Base-by-base conservation (phyloP, 768 basidiomycete genomes). In the Xanthoconium purpureum region DNA sequence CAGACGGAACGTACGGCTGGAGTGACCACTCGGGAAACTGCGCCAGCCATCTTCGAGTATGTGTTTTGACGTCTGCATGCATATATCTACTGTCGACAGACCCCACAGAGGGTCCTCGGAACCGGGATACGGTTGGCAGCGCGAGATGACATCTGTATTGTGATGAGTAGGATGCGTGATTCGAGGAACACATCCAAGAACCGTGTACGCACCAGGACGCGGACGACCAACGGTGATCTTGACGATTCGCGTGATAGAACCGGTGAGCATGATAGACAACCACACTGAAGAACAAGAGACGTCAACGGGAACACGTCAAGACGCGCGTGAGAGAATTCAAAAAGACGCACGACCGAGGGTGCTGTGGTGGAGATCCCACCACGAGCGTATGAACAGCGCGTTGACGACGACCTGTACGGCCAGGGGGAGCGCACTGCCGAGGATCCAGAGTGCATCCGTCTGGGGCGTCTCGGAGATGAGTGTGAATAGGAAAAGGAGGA, bases 21-120 rank as follows among this genome's bases (percentile, higher is more conserved):
- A 87, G 71, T 96, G 94, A 1, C 95, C 95, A 38, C 89, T 92
- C 5, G 88, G 89, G 72, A 98, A 97, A 66, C 92, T 94, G 55
- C 89, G 82, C 76, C 91, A 98, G 1, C 94, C 94, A 68, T 96
- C 89, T 29, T 80, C 77, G 48, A 94, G 70, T 15, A 85, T 76
- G 14, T 64, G 57, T 18, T 69, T 66, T 52, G 87, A 76, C 10
- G 83, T 76, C 65, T 88, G 87, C 0, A 91, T 91, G 72, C 96
- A 99, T 52, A 95, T 83, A 6, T 80, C 78, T 38, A 76, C 77
- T 11, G 79, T 84, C 2, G 89, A 84, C 11, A 98, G 75, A 0
- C 90, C 89, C 63, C 79, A 94, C 1, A 75, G 63, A 1, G 86
- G 84, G 63, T 97, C 89, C 3, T 70, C 71, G 1, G 88, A 77